Conservation (phyloP, 1,284 basidiomycete genomes). For the Leccinum fallax region DNA sequence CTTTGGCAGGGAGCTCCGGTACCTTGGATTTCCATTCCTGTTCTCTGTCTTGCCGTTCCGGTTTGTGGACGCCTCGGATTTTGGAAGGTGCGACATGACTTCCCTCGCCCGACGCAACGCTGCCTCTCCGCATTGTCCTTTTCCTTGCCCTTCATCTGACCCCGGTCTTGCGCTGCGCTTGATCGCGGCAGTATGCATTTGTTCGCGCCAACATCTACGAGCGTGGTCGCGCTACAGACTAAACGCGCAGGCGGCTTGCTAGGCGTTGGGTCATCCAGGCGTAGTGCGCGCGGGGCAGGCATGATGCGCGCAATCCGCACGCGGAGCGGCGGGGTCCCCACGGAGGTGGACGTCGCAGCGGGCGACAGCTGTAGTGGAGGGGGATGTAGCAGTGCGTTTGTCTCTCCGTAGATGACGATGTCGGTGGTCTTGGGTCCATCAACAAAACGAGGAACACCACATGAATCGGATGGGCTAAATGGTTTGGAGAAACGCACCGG, state of each 20-base stretch:
- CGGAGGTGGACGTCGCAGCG: conserved; percentile 18
- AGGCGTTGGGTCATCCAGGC: conserved; percentile 55
- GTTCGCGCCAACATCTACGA: conserved; percentile 21
- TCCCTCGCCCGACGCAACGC: conserved; percentile 36
- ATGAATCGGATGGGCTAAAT: neutral
- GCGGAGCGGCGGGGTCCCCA: conserved; percentile 37
- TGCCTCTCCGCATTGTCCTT: conserved; percentile 26
- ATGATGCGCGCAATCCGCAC: conserved; percentile 62
- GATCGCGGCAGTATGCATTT: conserved; percentile 18
- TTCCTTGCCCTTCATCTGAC: conserved; percentile 13
- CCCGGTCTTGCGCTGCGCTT: conserved; percentile 6
- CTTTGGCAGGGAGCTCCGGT: too few relatives aligned
- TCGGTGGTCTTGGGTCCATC: conserved; percentile 66
- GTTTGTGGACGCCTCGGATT: conserved; percentile 17
- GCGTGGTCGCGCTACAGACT: conserved; percentile 26
- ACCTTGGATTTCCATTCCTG: conserved; percentile 41
- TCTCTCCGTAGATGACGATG: conserved; percentile 67
- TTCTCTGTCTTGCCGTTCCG: conserved; percentile 12
- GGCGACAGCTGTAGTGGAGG: conserved; percentile 13
- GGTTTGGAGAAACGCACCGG: conserved; percentile 43
- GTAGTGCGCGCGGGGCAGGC: conserved; percentile 49
- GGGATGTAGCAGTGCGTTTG: conserved; percentile 21
- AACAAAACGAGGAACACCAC: conserved; percentile 23
- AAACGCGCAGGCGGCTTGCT: conserved; percentile 54
- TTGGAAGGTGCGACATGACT: conserved; percentile 40